Percentiles rank a stretch among this genome's conserved stretches.
phyloP scores from a whole-genome alignment of 768 basidiomycete genomes.

The Daedalea quercina region DNA sequence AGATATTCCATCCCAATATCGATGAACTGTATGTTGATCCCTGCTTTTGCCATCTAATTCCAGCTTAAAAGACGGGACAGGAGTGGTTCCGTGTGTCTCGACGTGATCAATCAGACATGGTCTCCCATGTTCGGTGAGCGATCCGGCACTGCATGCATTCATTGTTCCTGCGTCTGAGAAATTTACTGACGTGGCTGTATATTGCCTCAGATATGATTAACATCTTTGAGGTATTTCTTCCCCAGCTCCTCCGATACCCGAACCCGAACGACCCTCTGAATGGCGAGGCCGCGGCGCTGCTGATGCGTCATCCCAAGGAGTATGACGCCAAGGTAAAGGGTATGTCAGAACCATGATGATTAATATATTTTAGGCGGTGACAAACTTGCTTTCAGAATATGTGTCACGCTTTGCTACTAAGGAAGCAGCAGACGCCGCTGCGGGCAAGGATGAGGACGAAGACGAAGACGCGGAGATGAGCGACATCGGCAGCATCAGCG shows the following conservation, averaged over 20 bases:
- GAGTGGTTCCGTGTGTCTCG: slow-evolving; percentile 96
- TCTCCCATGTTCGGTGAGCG: slow-evolving; percentile 97
- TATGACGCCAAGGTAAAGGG: slow-evolving; percentile 95
- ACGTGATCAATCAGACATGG: slow-evolving; percentile 99
- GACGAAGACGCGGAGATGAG: slow-evolving; percentile 81
- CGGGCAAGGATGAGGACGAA: slow-evolving; percentile 57
- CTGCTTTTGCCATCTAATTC: neutral
- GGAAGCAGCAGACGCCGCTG: slow-evolving; percentile 77
- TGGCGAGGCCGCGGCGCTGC: slow-evolving; percentile 93
- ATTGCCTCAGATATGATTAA: slow-evolving; percentile 86
- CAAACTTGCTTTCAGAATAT: slow-evolving; percentile 69
- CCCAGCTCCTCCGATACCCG: slow-evolving; percentile 94
- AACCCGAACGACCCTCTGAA: slow-evolving; percentile 98
- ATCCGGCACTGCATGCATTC: neutral
- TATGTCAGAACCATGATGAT: slow-evolving; percentile 23
- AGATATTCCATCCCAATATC: slow-evolving; percentile 99
- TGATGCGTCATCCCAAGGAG: slow-evolving; percentile 96
- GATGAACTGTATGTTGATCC: slow-evolving; percentile 84
- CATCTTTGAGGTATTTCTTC: slow-evolving; percentile 97
- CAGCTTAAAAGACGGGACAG: slow-evolving; percentile 35
- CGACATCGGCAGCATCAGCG: slow-evolving; percentile 78
- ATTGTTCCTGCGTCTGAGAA: neutral
- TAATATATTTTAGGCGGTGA: neutral
- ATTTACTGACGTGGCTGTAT: neutral
- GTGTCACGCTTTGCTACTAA: slow-evolving; percentile 93